Evolutionary conservation across 2,329 filamentous ascomycete genomes (phyloP).

Genomic region (Lachnellula cervina): DNA sequence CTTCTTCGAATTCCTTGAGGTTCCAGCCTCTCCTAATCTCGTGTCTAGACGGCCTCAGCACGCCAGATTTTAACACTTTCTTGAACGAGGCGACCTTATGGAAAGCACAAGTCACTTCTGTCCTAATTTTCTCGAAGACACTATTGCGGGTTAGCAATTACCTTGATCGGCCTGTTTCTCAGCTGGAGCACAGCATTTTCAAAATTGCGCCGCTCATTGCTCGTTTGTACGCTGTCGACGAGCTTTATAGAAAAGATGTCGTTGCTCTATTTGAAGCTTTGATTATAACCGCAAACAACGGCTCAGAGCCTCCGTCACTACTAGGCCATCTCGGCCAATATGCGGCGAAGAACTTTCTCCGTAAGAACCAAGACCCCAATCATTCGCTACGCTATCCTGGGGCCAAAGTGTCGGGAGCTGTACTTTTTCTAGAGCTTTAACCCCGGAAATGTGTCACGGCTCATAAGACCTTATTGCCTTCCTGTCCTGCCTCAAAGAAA

Average conservation of each 20-base stretch:
- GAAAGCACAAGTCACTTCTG: slow-evolving; percentile 57
- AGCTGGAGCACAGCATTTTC: slow-evolving; percentile 74
- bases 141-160: slow-evolving; percentile 67
- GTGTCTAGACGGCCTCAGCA: slow-evolving; percentile 57
- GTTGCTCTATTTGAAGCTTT: slow-evolving; percentile 68
- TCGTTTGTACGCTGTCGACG: slow-evolving; percentile 67
- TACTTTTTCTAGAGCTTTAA: too few species aligned
- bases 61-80: slow-evolving; percentile 59
- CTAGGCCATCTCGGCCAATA: slow-evolving; percentile 82
- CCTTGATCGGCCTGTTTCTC: slow-evolving; percentile 56
- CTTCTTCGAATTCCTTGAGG: slow-evolving; percentile 63
- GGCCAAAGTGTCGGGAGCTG: too few species aligned
- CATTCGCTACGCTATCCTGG: too few species aligned
- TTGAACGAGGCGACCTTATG: slow-evolving; percentile 50
- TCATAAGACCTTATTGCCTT: too few species aligned
- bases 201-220: slow-evolving; percentile 73
- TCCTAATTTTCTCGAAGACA: slow-evolving; percentile 61
- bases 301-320: slow-evolving; percentile 84
- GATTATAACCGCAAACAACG: slow-evolving; percentile 60
- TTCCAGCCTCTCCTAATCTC: slow-evolving; percentile 73
- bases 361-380: too few species aligned
- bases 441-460: too few species aligned
- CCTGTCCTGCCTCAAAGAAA: too few species aligned
- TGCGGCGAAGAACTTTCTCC: slow-evolving; percentile 78
- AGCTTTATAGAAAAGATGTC: slow-evolving; percentile 60